Base-by-base conservation (phyloP, 805 yeast species). In the Metschnikowia corniflorae region DNA sequence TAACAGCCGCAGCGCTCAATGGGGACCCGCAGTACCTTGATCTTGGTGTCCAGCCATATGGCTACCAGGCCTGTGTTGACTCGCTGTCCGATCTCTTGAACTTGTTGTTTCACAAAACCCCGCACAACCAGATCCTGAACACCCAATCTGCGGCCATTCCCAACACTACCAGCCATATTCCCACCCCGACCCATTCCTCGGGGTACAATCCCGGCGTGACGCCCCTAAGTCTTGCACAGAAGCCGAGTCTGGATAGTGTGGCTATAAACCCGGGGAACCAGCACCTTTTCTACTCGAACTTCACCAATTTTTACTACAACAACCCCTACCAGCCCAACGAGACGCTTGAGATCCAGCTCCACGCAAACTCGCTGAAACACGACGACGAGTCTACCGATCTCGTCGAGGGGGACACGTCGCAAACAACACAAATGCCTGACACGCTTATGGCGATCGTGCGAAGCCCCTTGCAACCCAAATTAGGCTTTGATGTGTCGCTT, bases 1-100 rank as follows among this genome's bases (percentile, higher is more conserved):
- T 82, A 43, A 80, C 88, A 0, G 88, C 88, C 0, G 81, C 86
- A 5, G 88, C 89, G 0, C 76, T 50, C 32, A 75, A 75, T 40
- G 80, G 80, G 32, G 82, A 76, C 40, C 68, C 77, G 4, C 77
- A 75, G 39, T 74, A 77, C 42, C 58, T 78, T 15, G 84, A 79
- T 33, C 65, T 77, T 50, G 67, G 76, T 61, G 30, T 44, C 24
- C 46, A 26, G 26, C 26, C 39, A 4, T 24, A 39, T 17, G 42
- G 43, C 26, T 46, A 33, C 21, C 46, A 33, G 16, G 27, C 43
- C 12, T 23, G 31, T 14, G 39, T 48, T 7, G 52, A 48, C 24
- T 43, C 51, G 17, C 71, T 68, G 24, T 70, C 67, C 39, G 73
- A 74, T 33, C 65, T 77, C 60, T 56, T 77, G 39, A 76, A 73